Base-by-base conservation (phyloP, 305 asterid species). In the Solanum hybrid region DNA sequence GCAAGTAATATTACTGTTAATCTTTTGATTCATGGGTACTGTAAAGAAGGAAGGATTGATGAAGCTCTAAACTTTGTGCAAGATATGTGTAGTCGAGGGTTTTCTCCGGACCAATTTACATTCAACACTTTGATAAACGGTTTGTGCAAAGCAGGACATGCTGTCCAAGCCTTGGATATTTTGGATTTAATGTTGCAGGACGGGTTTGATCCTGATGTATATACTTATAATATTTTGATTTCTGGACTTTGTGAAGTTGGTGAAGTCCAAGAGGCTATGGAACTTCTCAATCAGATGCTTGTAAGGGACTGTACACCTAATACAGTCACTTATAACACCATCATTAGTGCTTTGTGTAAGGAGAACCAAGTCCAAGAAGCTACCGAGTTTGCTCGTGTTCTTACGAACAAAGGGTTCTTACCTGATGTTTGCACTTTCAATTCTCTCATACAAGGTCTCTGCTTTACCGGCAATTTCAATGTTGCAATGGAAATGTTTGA, bases 231-330 rank as follows among this genome's bases (percentile, higher is more conserved):
- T 91, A 89, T 96, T 37, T 92, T 96, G 92, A 94, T 97, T 80
- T 94, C 98, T 0, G 98, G 98, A 4, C 96, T 97, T 66, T 96
- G 99, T 95, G 95, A 94, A 90, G 78, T n/a, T 14, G 97, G 98
- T n/a, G 92, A 94, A 78, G 93, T 94, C 73, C 91, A 92, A 89
- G 98, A 95, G 89, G 99, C 98, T 5, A 94, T 92, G 88, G 96
- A 95, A 88, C 88, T 96, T 91, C 93, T 97, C 29, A 92, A 93
- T 90, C 97, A 93, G 92, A 97, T 97, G 98, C 90, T 97, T 90
- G 87, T 94, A 3, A 93, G 97, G 90, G 95, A 92, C 75, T 93
- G 96, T 89, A 90, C 95, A 37, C 99, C 98, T 3, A 94, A 95
- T 89, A 92, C 96, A 0, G 94, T 95, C 90, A 95, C 99, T 3